These are phyloP conservation scores for Striga asiatica DNA, from an alignment of 257 asterid genomes.

Conservation along the genomic window DNA sequence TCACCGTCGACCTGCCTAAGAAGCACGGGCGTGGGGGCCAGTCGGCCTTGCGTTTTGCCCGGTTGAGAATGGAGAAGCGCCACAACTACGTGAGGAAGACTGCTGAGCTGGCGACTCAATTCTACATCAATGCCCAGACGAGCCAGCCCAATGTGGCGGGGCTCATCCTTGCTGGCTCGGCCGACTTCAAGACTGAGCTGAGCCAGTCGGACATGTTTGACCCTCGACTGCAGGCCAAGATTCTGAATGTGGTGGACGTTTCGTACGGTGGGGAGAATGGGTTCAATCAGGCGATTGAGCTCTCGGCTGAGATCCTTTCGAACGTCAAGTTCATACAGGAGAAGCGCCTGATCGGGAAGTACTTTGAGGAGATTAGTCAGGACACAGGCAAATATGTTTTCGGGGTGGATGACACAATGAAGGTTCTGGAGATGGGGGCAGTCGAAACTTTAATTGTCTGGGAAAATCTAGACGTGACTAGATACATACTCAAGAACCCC, in stretches of 20 bases:
- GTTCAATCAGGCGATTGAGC: neutral
- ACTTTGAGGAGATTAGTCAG: constrained; percentile 4
- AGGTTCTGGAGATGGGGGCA: neutral
- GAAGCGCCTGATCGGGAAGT: neutral
- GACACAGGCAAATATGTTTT: neutral
- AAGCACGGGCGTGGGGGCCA: neutral
- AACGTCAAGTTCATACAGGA: neutral
- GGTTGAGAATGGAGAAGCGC: neutral
- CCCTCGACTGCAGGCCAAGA: neutral
- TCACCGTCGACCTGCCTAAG: neutral
- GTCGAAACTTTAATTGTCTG: neutral
- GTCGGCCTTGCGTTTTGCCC: neutral
- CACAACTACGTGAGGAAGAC: neutral
- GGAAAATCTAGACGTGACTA: neutral
- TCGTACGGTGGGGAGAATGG: neutral
- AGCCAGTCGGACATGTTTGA: neutral
- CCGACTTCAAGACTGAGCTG: neutral
- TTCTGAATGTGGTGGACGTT: neutral
- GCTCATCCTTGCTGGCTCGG: neutral
- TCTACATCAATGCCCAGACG: neutral
- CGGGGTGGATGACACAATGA: neutral
- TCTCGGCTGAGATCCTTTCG: neutral
- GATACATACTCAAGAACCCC: neutral
- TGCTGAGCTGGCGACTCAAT: neutral
- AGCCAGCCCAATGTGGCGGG: neutral